phyloP scores from a whole-genome alignment of 139 green algal genomes.

The Chlorella sorokiniana region DNA sequence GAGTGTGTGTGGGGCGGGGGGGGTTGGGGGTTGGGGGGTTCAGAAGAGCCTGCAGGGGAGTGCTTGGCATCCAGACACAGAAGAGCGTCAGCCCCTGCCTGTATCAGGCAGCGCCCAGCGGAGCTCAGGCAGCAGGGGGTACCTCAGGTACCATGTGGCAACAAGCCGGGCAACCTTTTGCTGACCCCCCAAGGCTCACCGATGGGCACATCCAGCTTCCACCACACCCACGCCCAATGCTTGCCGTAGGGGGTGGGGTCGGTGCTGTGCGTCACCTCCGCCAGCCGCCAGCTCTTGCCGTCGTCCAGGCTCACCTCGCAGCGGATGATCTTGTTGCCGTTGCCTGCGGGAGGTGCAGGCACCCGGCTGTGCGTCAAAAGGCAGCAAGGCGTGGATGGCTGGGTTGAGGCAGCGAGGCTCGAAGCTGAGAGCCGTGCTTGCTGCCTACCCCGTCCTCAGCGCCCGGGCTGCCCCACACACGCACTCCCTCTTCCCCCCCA shows the following conservation, averaged over 20 bases:
- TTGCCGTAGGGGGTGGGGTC: constrained; percentile 80
- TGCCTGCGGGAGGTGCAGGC: constrained; percentile 54
- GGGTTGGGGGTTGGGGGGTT: not conserved
- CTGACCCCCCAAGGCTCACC: constrained; percentile 1
- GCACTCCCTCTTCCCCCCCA: no score
- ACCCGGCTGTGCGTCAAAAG: no score
- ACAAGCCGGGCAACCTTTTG: not conserved
- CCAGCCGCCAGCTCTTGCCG: constrained; percentile 80
- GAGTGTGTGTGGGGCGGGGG: not conserved
- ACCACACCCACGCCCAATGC: constrained; percentile 79
- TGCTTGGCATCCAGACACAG: no score
- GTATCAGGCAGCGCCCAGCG: no score
- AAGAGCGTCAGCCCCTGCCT: no score
- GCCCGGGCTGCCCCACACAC: no score
- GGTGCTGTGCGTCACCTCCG: constrained; percentile 70
- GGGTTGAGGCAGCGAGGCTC: not conserved
- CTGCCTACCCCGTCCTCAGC: no score
- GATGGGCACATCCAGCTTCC: constrained; percentile 34
- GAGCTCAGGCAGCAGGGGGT: no score
- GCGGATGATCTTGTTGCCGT: constrained; percentile 90
- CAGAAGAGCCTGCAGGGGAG: not conserved
- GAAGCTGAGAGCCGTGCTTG: not conserved
- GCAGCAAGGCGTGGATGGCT: no score
- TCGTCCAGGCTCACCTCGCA: constrained; percentile 92
- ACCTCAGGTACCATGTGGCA: not conserved